Percentiles rank a stretch among this genome's conserved stretches.
These are phyloP conservation scores for Colletotrichum noveboracense DNA, from an alignment of 2,329 filamentous ascomycete species.

Conservation along the genomic window DNA sequence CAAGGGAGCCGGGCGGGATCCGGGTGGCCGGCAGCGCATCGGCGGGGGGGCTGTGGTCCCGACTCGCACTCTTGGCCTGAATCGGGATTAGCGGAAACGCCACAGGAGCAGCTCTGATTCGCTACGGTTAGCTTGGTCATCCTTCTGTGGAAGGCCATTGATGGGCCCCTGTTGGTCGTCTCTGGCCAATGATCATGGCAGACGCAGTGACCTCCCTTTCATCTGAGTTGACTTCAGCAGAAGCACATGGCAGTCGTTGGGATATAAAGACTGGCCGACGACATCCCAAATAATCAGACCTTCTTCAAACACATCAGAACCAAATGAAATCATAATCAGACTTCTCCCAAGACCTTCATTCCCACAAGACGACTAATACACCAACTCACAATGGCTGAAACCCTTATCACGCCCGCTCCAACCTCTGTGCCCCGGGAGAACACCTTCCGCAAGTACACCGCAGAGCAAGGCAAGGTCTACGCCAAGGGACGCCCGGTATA, in stretches of 20 bases:
- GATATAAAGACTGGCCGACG: not conserved
- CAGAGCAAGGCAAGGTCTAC: conserved; percentile 49
- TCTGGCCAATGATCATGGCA: not conserved
- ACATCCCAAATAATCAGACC: not conserved
- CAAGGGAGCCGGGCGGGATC: not conserved
- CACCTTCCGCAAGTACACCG: conserved; percentile 51
- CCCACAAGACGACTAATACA: not conserved
- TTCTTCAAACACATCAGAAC: not conserved
- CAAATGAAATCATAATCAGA: not conserved
- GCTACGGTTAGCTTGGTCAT: not conserved
- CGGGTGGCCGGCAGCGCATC: not conserved
- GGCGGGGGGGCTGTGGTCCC: not conserved
- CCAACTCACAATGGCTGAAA: not conserved
- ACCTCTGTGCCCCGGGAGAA: conserved; percentile 17
- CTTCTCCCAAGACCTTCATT: not conserved
- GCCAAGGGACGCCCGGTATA: conserved; percentile 48
- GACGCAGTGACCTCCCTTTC: not conserved
- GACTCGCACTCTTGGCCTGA: conserved; percentile 21
- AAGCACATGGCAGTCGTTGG: not conserved
- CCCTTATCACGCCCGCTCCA: not conserved
- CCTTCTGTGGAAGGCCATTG: not conserved
- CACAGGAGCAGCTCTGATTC: not conserved
- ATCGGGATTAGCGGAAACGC: conserved; percentile 9
- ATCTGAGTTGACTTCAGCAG: not conserved
- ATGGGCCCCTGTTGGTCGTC: not conserved